phyloP scores from a whole-genome alignment of 257 asterid genomes.

The Jacaranda mimosifolia region DNA sequence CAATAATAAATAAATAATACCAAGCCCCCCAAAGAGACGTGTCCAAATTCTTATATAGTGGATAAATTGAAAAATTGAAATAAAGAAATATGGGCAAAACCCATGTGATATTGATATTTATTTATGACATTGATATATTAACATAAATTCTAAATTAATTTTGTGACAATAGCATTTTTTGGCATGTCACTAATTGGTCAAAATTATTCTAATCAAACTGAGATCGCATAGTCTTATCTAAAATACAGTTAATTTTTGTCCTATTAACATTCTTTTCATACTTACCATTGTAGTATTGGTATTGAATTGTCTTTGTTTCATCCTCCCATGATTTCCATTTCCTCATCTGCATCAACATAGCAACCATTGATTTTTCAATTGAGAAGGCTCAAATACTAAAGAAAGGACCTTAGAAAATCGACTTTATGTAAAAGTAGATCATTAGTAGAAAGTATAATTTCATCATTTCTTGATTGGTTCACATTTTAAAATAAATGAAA shows the following conservation, averaged over 20 bases:
- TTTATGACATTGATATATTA: neutral
- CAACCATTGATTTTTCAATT: neutral
- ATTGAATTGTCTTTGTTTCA: constrained; percentile 73
- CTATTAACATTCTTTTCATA: neutral
- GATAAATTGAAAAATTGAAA: neutral
- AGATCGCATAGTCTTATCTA: neutral
- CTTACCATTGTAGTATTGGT: constrained; percentile 66
- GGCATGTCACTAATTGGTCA: neutral
- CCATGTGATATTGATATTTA: neutral
- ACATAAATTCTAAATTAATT: neutral
- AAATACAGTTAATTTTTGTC: neutral
- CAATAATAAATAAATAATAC: too few relatives aligned
- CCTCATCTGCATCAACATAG: constrained; percentile 60
- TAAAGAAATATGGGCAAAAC: neutral
- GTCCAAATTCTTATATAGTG: constrained; percentile 42
- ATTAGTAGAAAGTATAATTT: too few relatives aligned
- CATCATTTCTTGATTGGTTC: too few relatives aligned
- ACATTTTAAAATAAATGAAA: too few relatives aligned
- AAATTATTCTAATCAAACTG: neutral
- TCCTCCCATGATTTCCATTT: constrained; percentile 83
- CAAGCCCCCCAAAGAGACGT: constrained; percentile 31
- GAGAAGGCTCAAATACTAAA: too few relatives aligned
- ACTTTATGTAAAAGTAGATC: too few relatives aligned
- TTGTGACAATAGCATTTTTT: neutral
- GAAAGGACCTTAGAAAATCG: too few relatives aligned